These are phyloP conservation scores for Setaria italica DNA, from an alignment of 202 grass and related monocot species.

Conservation along the genomic window DNA sequence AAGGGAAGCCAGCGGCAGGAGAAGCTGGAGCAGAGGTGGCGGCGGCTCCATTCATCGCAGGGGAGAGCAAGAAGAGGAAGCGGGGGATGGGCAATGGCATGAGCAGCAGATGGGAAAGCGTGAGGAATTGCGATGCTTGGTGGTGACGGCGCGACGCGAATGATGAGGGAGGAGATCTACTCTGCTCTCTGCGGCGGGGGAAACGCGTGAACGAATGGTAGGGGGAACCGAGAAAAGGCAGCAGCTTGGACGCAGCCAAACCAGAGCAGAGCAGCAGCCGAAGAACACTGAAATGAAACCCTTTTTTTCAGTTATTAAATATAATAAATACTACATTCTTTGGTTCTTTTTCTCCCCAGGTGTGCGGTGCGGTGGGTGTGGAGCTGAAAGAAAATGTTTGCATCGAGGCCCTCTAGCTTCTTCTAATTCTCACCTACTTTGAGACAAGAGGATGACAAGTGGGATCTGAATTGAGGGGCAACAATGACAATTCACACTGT, in stretches of 20 bases:
- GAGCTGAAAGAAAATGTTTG: not conserved
- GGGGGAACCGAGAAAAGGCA: not conserved
- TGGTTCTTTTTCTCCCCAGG: no score
- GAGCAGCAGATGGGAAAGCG: not conserved
- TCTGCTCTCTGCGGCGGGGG: conserved; percentile 26
- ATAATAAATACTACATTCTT: no score
- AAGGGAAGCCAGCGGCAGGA: not conserved
- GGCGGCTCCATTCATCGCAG: not conserved
- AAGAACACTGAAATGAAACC: no score
- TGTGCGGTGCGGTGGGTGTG: not conserved
- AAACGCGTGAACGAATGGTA: conserved; percentile 41
- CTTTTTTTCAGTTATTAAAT: no score
- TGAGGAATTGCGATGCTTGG: no score
- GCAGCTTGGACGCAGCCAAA: conserved; percentile 18
- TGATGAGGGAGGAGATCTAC: not conserved
- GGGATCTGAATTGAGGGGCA: no score
- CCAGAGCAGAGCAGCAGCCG: no score
- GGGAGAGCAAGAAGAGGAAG: not conserved
- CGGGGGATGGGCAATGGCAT: conserved; percentile 15
- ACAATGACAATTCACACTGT: no score
- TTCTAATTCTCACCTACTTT: no score
- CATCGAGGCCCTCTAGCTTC: not conserved
- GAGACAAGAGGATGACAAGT: no score
- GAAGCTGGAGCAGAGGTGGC: not conserved
- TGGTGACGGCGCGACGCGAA: conserved; percentile 3